phyloP scores from a whole-genome alignment of 805 yeast genomes.

The Zygosaccharomyces siamensis region DNA sequence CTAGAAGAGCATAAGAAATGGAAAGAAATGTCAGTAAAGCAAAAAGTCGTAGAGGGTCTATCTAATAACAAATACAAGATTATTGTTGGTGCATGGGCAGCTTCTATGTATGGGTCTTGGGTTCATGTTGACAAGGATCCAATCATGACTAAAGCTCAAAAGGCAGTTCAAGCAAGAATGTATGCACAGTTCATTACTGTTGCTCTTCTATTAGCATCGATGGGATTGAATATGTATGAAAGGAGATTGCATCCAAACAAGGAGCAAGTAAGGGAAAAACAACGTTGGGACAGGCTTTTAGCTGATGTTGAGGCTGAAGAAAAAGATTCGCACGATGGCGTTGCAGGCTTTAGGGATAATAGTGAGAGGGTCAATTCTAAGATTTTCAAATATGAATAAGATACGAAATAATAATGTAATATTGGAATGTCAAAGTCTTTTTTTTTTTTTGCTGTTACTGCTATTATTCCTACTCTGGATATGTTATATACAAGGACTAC shows the following conservation, averaged over 20 bases:
- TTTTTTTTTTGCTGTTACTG: background rate
- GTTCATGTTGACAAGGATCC: constrained; percentile 65
- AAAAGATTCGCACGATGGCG: constrained; percentile 18
- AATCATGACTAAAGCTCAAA: constrained; percentile 69
- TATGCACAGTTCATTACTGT: constrained; percentile 84
- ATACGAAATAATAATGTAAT: background rate
- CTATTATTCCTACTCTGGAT: background rate
- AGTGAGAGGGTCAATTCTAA: constrained; percentile 38
- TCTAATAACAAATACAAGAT: constrained; percentile 59
- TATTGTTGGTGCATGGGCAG: constrained; percentile 74
- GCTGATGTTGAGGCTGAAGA: constrained; percentile 41
- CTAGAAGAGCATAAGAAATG: constrained; percentile 48
- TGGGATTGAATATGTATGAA: constrained; percentile 62
- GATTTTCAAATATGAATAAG: constrained; percentile 28
- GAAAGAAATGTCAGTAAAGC: constrained; percentile 44
- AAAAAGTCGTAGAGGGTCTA: constrained; percentile 47
- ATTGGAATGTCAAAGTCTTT: background rate
- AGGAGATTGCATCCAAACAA: constrained; percentile 46
- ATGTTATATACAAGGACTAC: constrained; percentile 10
- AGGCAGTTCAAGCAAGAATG: constrained; percentile 84
- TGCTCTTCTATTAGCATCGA: constrained; percentile 60
- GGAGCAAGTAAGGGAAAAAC: constrained; percentile 32
- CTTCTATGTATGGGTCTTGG: constrained; percentile 78
- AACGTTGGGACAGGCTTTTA: constrained; percentile 47
- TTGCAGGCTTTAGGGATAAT: constrained; percentile 27